Conservation (phyloP, 169 alveolate species). For the Cyclospora cayetanensis region DNA sequence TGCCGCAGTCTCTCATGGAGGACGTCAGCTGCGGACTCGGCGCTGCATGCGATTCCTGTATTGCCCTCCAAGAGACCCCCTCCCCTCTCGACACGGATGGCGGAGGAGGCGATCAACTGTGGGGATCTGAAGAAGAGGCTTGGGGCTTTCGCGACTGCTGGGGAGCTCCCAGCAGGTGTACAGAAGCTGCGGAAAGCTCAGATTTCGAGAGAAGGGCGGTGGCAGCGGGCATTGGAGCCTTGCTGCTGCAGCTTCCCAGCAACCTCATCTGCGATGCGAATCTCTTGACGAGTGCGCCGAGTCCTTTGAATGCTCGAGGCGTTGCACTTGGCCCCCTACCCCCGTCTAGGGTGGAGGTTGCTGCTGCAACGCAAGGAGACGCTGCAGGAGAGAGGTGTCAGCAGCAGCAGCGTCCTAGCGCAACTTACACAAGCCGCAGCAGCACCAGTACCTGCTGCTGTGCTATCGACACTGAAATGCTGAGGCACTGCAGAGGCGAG, state of each 20-base stretch:
- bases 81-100: slow-evolving; percentile 9
- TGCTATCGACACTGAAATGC: background rate
- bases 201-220: slow-evolving; percentile 15
- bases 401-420: slow-evolving; percentile 45
- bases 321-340: slow-evolving; percentile 7
- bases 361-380: background rate
- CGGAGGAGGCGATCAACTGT: background rate
- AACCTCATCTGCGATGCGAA: slow-evolving; percentile 39
- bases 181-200: background rate
- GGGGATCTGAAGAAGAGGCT: slow-evolving; percentile 40
- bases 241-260: slow-evolving; percentile 50
- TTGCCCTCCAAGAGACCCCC: slow-evolving; percentile 34
- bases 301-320: background rate
- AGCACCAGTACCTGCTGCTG: slow-evolving; percentile 59
- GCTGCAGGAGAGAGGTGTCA: slow-evolving; percentile 27
- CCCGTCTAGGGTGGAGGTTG: background rate
- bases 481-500: background rate
- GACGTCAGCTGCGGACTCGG: background rate
- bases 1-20: slow-evolving; percentile 7
- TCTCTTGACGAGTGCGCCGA: slow-evolving; percentile 25
- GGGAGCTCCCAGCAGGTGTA: slow-evolving; percentile 36
- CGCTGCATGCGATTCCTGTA: slow-evolving; percentile 17
- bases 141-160: slow-evolving; percentile 52
- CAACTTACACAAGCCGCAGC: slow-evolving; percentile 23
- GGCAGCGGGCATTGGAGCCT: slow-evolving; percentile 39